Conservation (phyloP, 2,329 filamentous ascomycete genomes). For the Coniochaeta hoffmannii region DNA sequence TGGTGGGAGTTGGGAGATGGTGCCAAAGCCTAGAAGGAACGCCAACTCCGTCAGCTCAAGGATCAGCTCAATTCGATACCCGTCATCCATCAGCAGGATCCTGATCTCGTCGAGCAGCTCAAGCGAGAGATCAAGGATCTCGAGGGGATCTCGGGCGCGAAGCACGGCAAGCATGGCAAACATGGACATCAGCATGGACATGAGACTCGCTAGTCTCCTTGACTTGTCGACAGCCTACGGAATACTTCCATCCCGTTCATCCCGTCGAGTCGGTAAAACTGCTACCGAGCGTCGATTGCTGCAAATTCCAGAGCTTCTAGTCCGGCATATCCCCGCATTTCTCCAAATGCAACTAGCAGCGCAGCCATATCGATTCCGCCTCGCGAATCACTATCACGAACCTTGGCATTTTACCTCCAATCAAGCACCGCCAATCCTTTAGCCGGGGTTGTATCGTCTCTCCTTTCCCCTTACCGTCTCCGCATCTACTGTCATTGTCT, state of each 20-base stretch:
- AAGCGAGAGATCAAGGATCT: background rate
- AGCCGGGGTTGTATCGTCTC: background rate
- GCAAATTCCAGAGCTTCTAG: background rate
- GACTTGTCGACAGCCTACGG: no score
- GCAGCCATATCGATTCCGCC: background rate
- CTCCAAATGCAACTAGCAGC: background rate
- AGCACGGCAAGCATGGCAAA: no score
- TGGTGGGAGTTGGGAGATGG: background rate
- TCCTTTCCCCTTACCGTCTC: background rate
- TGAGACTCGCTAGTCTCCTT: no score
- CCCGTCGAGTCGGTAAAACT: background rate
- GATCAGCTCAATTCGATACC: background rate
- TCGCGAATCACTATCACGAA: background rate
- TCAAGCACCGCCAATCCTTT: background rate
- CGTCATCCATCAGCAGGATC: background rate
- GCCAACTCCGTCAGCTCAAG: background rate
- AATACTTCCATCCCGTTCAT: background rate
- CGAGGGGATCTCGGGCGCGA: background rate
- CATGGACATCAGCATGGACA: no score
- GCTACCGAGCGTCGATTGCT: background rate
- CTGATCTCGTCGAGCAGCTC: background rate
- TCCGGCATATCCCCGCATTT: background rate
- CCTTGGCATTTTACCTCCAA: constrained; percentile 1
- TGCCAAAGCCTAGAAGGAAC: background rate
- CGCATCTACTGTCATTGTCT: background rate